Base-by-base conservation (phyloP, 1,284 basidiomycete genomes). In the Fomes fomentarius region DNA sequence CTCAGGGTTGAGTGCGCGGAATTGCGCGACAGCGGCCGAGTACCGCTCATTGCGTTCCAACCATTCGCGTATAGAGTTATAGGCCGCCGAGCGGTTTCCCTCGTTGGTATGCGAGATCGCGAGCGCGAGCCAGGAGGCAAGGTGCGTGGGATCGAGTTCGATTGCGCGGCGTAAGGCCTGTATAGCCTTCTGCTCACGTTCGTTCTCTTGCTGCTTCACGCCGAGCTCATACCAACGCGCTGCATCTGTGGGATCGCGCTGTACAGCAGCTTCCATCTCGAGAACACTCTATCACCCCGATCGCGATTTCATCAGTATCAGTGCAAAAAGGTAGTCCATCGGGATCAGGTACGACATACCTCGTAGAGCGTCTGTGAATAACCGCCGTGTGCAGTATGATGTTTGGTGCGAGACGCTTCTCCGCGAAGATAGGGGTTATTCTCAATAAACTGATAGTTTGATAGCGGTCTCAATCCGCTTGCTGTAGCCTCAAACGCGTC, bases 121-220 rank as follows among this genome's bases (percentile, higher is more conserved):
- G 14, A 99, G 79, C 3, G 96, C 96, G 31, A 99, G 84, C 87
- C 94, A 96, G 0, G 96, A 84, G 0, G 88, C 84, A 6, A 93
- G 76, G 63, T 89, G 83, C 1, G 80, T 70, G 2, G 92, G 87
- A 61, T 97, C 90, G 19, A 98, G 81, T 62, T 91, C 85, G 42
- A 94, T 77, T 1, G 95, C 90, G 56, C 88, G 88, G 37, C 83
- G 79, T 22, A 99, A 80, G 0, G 96, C 97, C 43, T 88, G 81
- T 47, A 99, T 85, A 5, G 96, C 97, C 65, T 94, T 89, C 21
- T 84, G 81, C 73, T 99, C 96, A 21, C 96, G 87, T 71, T 99
- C 96, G 70, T 97, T 98, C 73, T 98, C 96, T 73, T 99, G 96
- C 69, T 99, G 97, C 74, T 94, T 96, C 42, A 99, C 87, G 24